A percentile compares a stretch with the other conserved stretches of the same genome.
phyloP scores from a whole-genome alignment of 768 basidiomycete species.

The Macrolepiota fuliginosa region DNA sequence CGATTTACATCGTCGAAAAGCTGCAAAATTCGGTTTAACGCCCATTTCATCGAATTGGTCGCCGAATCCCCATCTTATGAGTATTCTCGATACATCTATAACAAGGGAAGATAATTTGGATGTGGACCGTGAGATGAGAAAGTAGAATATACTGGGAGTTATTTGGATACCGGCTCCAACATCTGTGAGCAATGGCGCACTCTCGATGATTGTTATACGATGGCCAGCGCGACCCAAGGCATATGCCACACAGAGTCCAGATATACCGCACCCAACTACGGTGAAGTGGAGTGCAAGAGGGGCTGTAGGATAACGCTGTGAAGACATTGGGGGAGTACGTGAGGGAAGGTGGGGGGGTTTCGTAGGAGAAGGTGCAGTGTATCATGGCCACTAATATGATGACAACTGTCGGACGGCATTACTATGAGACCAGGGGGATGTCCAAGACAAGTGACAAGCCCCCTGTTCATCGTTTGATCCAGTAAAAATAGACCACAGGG shows the following conservation, averaged over 20 bases:
- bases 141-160: slow-evolving; percentile 19
- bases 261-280: slow-evolving; percentile 51
- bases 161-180: slow-evolving; percentile 55
- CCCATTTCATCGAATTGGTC: slow-evolving; percentile 34
- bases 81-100: slow-evolving; percentile 36
- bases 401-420: no score
- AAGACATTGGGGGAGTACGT: neutral
- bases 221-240: slow-evolving; percentile 46
- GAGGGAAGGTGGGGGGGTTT: no score
- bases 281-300: slow-evolving; percentile 25
- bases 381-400: no score
- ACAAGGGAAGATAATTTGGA: neutral
- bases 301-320: neutral
- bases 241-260: slow-evolving; percentile 45
- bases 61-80: slow-evolving; percentile 50
- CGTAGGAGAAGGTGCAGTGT: no score
- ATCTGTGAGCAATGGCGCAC: slow-evolving; percentile 35
- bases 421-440: no score
- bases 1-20: slow-evolving; percentile 37
- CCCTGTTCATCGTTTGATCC: no score
- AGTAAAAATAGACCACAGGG: no score
- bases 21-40: slow-evolving; percentile 37
- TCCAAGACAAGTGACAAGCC: no score
- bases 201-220: slow-evolving; percentile 46
- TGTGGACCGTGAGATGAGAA: neutral